phyloP scores from a whole-genome alignment of 176 grass and related monocot genomes.

The Rhynchospora pubera region DNA sequence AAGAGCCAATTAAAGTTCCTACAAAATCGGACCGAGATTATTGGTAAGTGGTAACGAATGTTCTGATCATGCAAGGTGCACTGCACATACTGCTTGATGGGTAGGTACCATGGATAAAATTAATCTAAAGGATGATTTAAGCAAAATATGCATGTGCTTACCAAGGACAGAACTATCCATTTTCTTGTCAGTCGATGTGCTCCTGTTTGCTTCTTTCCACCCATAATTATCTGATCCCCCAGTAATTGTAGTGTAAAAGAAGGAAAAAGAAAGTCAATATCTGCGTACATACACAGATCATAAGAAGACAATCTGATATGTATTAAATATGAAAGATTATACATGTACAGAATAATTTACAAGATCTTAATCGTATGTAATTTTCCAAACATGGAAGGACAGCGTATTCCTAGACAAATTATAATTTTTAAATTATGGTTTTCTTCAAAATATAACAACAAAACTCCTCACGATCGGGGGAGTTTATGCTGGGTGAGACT shows the following conservation, averaged over 20 bases:
- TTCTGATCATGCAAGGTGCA: background rate
- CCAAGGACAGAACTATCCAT: slow-evolving; percentile 11
- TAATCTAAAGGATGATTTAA: background rate
- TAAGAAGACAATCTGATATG: too few relatives aligned
- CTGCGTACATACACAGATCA: too few relatives aligned
- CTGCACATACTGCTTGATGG: background rate
- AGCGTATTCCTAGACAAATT: background rate
- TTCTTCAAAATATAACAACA: background rate
- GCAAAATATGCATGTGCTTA: background rate
- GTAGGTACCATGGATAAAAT: background rate
- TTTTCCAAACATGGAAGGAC: background rate
- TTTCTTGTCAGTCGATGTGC: background rate
- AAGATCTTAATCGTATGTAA: background rate
- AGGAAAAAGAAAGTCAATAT: too few relatives aligned
- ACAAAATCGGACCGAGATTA: background rate
- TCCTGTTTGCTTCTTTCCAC: background rate
- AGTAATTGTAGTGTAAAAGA: background rate
- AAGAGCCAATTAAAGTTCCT: background rate
- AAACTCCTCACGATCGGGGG: background rate
- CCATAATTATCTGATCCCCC: background rate
- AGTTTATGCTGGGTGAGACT: background rate
- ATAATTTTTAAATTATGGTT: background rate
- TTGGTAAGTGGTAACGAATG: background rate
- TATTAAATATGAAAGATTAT: too few relatives aligned
- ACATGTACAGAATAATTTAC: background rate